phyloP scores from a whole-genome alignment of 1,284 basidiomycete species.

The Porphyrellus sp. region DNA sequence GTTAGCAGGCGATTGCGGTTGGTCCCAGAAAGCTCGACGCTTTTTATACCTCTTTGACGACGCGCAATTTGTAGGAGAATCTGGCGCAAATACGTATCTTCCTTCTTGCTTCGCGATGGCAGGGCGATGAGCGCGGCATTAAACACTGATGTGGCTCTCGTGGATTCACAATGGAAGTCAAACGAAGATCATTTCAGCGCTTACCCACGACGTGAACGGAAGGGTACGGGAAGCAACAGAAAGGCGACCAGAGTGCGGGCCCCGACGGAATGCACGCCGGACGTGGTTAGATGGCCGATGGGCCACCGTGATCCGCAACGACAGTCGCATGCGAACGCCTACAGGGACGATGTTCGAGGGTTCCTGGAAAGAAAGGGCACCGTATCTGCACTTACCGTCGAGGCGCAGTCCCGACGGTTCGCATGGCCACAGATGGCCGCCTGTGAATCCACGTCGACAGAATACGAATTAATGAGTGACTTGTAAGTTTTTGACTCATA shows the following conservation, averaged over 20 bases:
- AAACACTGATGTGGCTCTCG: no score
- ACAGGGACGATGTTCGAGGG: no score
- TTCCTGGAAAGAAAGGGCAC: no score
- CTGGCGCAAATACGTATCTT: not conserved
- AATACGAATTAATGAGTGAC: no score
- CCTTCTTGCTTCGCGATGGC: not conserved
- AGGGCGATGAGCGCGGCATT: no score
- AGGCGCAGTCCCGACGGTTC: no score
- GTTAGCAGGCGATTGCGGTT: not conserved
- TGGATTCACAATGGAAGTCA: no score
- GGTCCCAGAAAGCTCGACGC: not conserved
- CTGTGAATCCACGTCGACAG: no score
- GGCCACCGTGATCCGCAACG: not conserved
- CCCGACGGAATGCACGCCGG: not conserved
- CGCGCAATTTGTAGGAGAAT: not conserved
- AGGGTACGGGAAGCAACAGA: not conserved
- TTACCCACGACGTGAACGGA: not conserved
- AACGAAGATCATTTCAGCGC: not conserved
- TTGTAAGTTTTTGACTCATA: no score
- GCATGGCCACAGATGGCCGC: no score
- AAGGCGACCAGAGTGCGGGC: not conserved
- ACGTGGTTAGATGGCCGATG: not conserved
- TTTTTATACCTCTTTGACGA: slow-evolving; percentile 24
- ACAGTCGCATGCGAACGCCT: no score
- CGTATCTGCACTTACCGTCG: no score